phyloP scores from a whole-genome alignment of 1,284 basidiomycete species.

The Trametes sp. region DNA sequence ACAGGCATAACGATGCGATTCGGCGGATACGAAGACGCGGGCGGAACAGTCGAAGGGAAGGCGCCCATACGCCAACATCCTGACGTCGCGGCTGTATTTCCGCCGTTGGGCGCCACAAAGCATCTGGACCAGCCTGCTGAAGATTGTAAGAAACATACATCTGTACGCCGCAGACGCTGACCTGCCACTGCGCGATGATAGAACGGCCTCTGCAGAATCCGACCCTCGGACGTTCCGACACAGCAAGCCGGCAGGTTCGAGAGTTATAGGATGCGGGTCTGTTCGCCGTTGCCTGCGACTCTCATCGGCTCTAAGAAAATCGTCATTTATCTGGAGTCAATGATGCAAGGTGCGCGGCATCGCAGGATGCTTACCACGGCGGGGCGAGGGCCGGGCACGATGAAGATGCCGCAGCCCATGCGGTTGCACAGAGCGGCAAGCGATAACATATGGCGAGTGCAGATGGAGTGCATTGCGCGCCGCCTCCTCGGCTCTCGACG shows the following conservation, averaged over 20 bases:
- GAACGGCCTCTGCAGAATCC: conserved; percentile 3
- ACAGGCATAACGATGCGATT: background rate
- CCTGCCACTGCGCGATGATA: conserved; percentile 1
- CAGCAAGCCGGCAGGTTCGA: background rate
- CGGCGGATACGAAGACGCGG: background rate
- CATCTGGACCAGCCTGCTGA: background rate
- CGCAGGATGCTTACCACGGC: conserved; percentile 6
- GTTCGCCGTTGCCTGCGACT: background rate
- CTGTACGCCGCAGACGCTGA: background rate
- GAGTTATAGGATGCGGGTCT: background rate
- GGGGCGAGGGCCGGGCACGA: background rate
- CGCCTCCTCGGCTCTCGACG: background rate
- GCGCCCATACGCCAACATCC: background rate
- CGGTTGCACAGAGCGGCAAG: background rate
- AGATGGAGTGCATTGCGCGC: background rate
- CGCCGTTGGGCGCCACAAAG: conserved; percentile 13
- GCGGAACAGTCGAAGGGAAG: background rate
- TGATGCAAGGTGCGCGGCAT: background rate
- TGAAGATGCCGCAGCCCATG: background rate
- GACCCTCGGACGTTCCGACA: conserved; percentile 14
- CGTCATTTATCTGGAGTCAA: background rate
- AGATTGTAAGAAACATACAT: background rate
- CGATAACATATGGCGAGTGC: conserved; percentile 3
- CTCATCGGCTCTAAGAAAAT: background rate
- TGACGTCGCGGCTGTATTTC: conserved; percentile 2